phyloP scores from a whole-genome alignment of 345 rosid species.

The Populus ilicifolia region DNA sequence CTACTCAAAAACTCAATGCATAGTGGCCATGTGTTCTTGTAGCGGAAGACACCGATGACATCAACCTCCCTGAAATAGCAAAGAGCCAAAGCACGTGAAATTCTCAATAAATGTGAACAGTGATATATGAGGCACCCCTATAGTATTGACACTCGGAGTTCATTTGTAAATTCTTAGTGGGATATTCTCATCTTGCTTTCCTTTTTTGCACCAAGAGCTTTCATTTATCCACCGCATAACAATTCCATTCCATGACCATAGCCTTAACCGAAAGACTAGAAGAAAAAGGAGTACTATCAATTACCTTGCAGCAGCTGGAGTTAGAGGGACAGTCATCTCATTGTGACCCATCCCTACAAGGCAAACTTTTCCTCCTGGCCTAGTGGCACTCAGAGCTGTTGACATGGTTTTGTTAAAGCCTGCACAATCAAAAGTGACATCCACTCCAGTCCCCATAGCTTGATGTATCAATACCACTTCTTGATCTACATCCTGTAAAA shows the following conservation, averaged over 20 bases:
- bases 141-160: not conserved
- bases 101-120: too few species aligned
- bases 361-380: slow-evolving; percentile 92
- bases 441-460: slow-evolving; percentile 56
- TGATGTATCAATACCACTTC: slow-evolving; percentile 60
- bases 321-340: slow-evolving; percentile 78
- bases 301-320: slow-evolving; percentile 92
- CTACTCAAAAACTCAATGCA: slow-evolving; percentile 71
- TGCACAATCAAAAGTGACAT: slow-evolving; percentile 84
- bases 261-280: not conserved
- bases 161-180: not conserved
- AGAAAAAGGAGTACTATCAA: not conserved
- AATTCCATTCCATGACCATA: too few species aligned
- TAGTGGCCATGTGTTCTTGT: slow-evolving; percentile 85
- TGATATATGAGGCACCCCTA: not conserved
- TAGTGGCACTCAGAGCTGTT: slow-evolving; percentile 66
- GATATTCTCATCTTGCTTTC: not conserved
- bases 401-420: slow-evolving; percentile 88
- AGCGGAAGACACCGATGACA: slow-evolving; percentile 71
- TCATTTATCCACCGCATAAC: too few species aligned
- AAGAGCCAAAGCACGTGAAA: not conserved
- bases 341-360: slow-evolving; percentile 74
- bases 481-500: slow-evolving; percentile 50
- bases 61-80: slow-evolving; percentile 68
- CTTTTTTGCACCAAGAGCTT: not conserved